These are phyloP conservation scores for Eimeria tenella DNA, from an alignment of 169 alveolate species.

Conservation along the genomic window DNA sequence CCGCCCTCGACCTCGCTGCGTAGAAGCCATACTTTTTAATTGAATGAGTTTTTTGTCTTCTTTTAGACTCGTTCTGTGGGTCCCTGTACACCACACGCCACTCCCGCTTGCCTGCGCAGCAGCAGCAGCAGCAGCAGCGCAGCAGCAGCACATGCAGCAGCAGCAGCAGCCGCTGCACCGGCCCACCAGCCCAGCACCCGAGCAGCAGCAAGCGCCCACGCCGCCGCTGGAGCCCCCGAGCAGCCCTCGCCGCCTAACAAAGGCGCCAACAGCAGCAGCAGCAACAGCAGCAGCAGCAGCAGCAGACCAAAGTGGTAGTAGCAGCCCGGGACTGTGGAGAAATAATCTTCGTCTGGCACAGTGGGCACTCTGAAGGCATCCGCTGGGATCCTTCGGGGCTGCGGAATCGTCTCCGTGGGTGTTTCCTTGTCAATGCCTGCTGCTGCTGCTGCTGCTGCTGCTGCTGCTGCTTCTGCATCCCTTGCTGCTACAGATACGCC, in stretches of 20 bases:
- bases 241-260: neutral
- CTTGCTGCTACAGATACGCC: slow-evolving; percentile 21
- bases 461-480: slow-evolving; percentile 55
- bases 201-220: neutral
- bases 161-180: too few species aligned
- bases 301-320: slow-evolving; percentile 56
- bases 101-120: slow-evolving; percentile 45
- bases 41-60: slow-evolving; percentile 51
- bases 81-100: slow-evolving; percentile 74
- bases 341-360: slow-evolving; percentile 70
- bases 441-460: slow-evolving; percentile 40
- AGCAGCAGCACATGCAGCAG: too few species aligned
- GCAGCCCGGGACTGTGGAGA: slow-evolving; percentile 62
- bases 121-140: too few species aligned
- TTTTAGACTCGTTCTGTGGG: slow-evolving; percentile 30
- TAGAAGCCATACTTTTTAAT: slow-evolving; percentile 65
- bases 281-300: neutral
- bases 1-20: slow-evolving; percentile 55
- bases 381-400: slow-evolving; percentile 30
- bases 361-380: slow-evolving; percentile 53
- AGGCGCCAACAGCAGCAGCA: neutral
- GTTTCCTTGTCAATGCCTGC: slow-evolving; percentile 4
- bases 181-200: neutral
- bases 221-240: too few species aligned
- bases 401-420: slow-evolving; percentile 1